A percentile compares a stretch with the other conserved stretches of the same genome.
Conservation (phyloP, 768 basidiomycete species). For the Pisolithus albus region DNA sequence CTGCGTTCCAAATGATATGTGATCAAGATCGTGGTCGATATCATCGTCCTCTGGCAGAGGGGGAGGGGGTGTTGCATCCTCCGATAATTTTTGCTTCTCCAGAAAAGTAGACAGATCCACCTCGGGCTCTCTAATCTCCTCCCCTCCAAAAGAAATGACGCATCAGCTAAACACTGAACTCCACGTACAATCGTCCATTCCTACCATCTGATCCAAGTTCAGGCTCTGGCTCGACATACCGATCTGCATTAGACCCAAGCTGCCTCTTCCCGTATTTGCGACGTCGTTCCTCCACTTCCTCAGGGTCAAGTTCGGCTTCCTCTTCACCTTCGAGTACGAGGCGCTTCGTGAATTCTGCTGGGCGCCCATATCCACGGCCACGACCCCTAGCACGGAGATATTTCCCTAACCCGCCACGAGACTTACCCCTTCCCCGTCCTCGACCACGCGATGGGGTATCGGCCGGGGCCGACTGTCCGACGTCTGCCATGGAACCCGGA, state of each 20-base stretch:
- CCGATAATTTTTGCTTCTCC: conserved; percentile 47
- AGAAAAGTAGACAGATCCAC: conserved; percentile 60
- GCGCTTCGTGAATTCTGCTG: conserved; percentile 58
- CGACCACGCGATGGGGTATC: conserved; percentile 25
- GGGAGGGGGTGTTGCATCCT: conserved; percentile 7
- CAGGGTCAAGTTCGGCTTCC: conserved; percentile 30
- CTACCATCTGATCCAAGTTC: conserved; percentile 67
- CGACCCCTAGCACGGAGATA: conserved; percentile 66
- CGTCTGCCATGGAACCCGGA: conserved; percentile 4
- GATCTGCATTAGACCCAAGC: conserved; percentile 64
- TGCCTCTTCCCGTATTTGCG: conserved; percentile 51
- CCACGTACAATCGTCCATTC: conserved; percentile 7
- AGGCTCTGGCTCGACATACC: conserved; percentile 65
- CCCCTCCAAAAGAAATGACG: conserved; percentile 32
- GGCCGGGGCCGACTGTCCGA: conserved; percentile 3
- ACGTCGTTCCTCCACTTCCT: conserved; percentile 41
- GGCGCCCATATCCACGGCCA: conserved; percentile 52
- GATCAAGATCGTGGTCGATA: not conserved
- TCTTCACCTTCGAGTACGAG: conserved; percentile 57
- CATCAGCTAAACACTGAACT: not conserved
- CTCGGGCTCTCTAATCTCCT: conserved; percentile 61
- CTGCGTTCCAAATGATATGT: conserved; percentile 30
- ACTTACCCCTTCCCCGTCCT: conserved; percentile 46
- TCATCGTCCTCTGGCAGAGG: not conserved
- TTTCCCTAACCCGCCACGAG: conserved; percentile 67